Conservation (phyloP, 352 stramenopile species). For the Phytophthora sansomeana region DNA sequence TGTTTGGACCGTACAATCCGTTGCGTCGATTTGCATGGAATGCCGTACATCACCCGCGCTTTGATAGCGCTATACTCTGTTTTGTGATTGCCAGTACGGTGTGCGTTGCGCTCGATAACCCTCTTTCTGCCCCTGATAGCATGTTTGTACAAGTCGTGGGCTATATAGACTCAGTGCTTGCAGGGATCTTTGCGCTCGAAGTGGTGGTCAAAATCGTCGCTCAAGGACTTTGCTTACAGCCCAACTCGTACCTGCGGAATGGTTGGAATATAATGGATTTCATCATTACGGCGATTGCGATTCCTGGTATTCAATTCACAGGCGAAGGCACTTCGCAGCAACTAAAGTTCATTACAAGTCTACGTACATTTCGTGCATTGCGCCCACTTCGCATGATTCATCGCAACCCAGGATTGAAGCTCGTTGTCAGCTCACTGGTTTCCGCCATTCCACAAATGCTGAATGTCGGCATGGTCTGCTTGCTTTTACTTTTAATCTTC, state of each 20-base stretch:
- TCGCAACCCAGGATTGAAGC: conserved; percentile 74
- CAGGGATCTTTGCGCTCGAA: conserved; percentile 76
- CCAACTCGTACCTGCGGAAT: conserved; percentile 72
- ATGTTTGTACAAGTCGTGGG: conserved; percentile 33
- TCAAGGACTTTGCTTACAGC: conserved; percentile 61
- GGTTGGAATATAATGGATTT: conserved; percentile 91
- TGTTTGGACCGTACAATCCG: conserved; percentile 44
- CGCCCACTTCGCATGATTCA: conserved; percentile 86
- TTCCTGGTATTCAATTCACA: conserved; percentile 34
- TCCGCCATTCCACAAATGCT: conserved; percentile 81
- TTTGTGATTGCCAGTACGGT: conserved; percentile 75
- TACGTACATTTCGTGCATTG: conserved; percentile 73
- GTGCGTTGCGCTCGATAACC: conserved; percentile 78
- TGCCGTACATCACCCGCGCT: conserved; percentile 59
- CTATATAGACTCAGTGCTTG: conserved; percentile 65
- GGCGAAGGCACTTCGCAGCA: conserved; percentile 8
- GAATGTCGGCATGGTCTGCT: conserved; percentile 80
- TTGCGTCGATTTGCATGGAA: conserved; percentile 47
- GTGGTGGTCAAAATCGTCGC: conserved; percentile 85
- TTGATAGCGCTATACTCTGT: conserved; percentile 73
- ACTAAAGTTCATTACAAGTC: conserved; percentile 51
- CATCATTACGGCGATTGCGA: conserved; percentile 67
- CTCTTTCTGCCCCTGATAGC: conserved; percentile 58
- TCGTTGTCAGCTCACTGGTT: conserved; percentile 90
- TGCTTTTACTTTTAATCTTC: conserved; percentile 92